Base-by-base conservation (phyloP, 768 basidiomycete genomes). In the Terana coerulea region DNA sequence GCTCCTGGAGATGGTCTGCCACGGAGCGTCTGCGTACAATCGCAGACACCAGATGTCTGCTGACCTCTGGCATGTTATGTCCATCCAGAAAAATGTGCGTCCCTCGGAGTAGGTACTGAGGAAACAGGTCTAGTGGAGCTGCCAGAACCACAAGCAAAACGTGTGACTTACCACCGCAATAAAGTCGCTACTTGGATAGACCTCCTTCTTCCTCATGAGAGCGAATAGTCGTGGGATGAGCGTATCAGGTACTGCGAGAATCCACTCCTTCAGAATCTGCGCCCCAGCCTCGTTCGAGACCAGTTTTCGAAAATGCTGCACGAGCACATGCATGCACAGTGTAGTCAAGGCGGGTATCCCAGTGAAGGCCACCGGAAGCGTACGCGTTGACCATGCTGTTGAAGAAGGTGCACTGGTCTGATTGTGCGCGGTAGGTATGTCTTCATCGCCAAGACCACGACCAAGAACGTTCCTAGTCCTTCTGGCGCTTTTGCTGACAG, bases 101-200 rank as follows among this genome's bases (percentile, higher is more conserved):
- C 0, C 85, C 83, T 14, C 80, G 75, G 29, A 86, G 56, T 59
- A 88, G 81, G 61, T 81, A 74, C 82, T 86, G 56, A n/a, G n/a
- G 14, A 47, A 12, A 46, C 12, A 5, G n/a, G 19, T 10, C 29
- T 19, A 40, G n/a, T n/a, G n/a, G n/a, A n/a, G n/a, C n/a, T n/a
- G n/a, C n/a, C n/a, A n/a, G n/a, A n/a, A n/a, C n/a, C n/a, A n/a
- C n/a, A n/a, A n/a, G n/a, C n/a, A n/a, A 1, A 7, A 19, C 3
- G n/a, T 11, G 14, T 4, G 10, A 33, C 76, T 51, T 56, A 84
- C 84, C 55, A 80, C 70, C 31, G 71, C 70, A 30, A 88, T 82
- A 14, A 85, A 67, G 15, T 75, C 76, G 52, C 80, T 75, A 7
- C 68, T 73, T 35, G 88, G 69, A 49, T 77, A 65, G 72, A 63